A percentile compares a stretch with the other conserved stretches of the same genome.
Conservation (phyloP, 2,329 filamentous ascomycete genomes). For the Fusarium nematophilum region DNA sequence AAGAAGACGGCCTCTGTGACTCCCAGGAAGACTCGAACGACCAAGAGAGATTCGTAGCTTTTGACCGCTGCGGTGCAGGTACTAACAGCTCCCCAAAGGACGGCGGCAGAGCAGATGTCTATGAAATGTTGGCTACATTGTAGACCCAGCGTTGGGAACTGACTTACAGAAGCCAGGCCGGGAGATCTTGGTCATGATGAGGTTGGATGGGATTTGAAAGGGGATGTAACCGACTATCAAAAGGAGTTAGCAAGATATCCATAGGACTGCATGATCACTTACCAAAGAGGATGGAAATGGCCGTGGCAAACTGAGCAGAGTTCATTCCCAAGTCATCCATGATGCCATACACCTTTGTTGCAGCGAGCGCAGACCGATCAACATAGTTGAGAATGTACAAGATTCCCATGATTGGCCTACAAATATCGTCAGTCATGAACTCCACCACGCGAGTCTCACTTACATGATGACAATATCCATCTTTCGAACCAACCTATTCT, state of each 20-base stretch:
- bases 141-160: too few relatives aligned
- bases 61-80: slow-evolving; percentile 51
- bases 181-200: slow-evolving; percentile 61
- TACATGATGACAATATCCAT: slow-evolving; percentile 36
- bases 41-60: slow-evolving; percentile 48
- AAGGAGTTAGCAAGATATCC: neutral
- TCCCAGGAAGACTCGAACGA: slow-evolving; percentile 51
- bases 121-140: neutral
- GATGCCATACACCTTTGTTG: slow-evolving; percentile 54
- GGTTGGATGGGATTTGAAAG: slow-evolving; percentile 61
- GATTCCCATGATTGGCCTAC: slow-evolving; percentile 44
- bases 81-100: slow-evolving; percentile 59
- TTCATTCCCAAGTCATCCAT: slow-evolving; percentile 53
- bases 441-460: neutral
- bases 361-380: slow-evolving; percentile 52
- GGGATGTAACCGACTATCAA: slow-evolving; percentile 56
- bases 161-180: slow-evolving; percentile 55
- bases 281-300: slow-evolving; percentile 57
- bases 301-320: slow-evolving; percentile 51
- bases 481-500: slow-evolving; percentile 39
- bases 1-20: slow-evolving; percentile 54
- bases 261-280: neutral
- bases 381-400: slow-evolving; percentile 56
- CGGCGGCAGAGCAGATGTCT: slow-evolving; percentile 47
- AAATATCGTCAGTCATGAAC: neutral